Base-by-base conservation (phyloP, 352 stramenopile species). In the Pythium diclinum region DNA sequence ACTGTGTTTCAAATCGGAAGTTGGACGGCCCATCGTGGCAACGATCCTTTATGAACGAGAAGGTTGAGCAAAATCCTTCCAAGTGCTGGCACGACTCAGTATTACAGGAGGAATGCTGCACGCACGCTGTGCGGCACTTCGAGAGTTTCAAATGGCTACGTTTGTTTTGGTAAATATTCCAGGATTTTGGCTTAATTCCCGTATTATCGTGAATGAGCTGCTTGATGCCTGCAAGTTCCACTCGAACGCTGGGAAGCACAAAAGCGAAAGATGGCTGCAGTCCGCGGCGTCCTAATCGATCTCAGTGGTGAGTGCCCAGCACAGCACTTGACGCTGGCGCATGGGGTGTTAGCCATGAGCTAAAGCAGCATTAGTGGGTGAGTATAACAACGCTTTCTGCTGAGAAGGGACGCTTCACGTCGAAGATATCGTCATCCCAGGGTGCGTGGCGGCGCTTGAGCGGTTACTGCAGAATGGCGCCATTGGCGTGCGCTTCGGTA, bases 401-500 rank as follows among this genome's bases (percentile, higher is more conserved):
- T 51, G 44, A 51, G 42, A 51, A 85, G 77, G 77, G 14, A 88
- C 77, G 56, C 69, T 88, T 42, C 77, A 85, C 54, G 69, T 85
- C 46, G 79, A 85, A 23, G 73, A 88, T 36, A 32, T 44, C 5
- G 77, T 79, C 17, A 71, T 88, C 13, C 73, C 77, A 0, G 75
- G 73, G 3, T 79, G 67, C 55, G 32, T 75, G 17, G 68, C 65
- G 9, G 77, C 79, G 57, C 63, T 88, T 30, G 60, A 67, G 7
- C 75, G 67, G 38, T 56, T 88, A 57, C 54, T 88, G 13, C 44
- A 57, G 16, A 57, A 63, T 21, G 21, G 51, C 23, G 66, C 75
- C 23, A 66, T 81, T 44, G 61, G 54, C 30, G 77, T 86, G 30
- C 79, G 79, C 58, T 88, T 88, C 13, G 77, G 79, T 86, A 54